Percentiles rank a stretch among this genome's conserved stretches.
Evolutionary conservation across 2,329 filamentous ascomycete species (phyloP).

Genomic region (Tolypocladium tundrense): DNA sequence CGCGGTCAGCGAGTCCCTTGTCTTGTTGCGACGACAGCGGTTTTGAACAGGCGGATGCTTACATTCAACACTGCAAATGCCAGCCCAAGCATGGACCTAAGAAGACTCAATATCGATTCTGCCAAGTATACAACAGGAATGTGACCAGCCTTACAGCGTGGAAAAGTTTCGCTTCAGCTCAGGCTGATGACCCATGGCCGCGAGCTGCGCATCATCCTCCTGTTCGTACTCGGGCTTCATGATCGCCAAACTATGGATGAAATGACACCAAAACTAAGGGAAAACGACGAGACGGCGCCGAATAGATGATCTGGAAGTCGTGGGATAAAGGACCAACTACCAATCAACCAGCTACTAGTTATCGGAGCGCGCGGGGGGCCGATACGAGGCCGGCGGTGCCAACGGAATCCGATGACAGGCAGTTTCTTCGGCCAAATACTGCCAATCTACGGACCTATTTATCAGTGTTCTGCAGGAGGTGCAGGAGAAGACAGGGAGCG

Average conservation of each 20-base stretch:
- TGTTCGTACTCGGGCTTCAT: constrained; percentile 9
- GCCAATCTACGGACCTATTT: background rate
- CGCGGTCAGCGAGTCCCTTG: background rate
- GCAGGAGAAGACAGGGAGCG: background rate
- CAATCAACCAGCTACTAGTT: background rate
- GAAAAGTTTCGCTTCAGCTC: constrained; percentile 15
- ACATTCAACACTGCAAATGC: constrained; percentile 36
- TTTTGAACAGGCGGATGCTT: background rate
- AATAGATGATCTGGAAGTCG: background rate
- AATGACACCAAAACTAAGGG: background rate
- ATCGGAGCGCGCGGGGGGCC: constrained; percentile 1
- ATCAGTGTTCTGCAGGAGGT: background rate
- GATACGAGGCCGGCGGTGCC: background rate
- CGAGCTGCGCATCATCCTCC: constrained; percentile 14
- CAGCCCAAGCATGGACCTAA: constrained; percentile 28
- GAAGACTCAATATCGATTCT: background rate
- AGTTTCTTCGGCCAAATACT: background rate
- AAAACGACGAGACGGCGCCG: background rate
- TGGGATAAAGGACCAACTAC: background rate
- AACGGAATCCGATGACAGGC: background rate
- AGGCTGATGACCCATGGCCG: constrained; percentile 13
- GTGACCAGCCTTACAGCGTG: constrained; percentile 7
- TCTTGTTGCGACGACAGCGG: background rate
- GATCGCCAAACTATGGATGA: background rate
- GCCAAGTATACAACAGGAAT: background rate